Conservation (phyloP, 2,329 filamentous ascomycete species). For the Ophiostoma tasmaniense region DNA sequence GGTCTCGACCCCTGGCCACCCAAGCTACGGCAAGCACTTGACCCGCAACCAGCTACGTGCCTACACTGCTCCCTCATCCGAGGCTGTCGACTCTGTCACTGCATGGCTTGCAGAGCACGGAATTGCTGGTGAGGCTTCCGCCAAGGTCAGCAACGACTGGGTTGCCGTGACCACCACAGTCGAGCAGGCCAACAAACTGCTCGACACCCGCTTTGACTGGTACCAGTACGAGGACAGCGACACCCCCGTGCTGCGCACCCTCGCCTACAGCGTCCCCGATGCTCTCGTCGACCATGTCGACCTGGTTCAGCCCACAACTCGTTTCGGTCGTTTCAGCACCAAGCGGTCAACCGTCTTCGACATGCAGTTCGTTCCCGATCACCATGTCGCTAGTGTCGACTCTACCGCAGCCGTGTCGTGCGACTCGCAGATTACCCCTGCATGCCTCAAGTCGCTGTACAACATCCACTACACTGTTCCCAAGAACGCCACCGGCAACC, state of each 20-base stretch:
- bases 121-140: conserved; percentile 18
- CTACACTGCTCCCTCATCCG: conserved; percentile 42
- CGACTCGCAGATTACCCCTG: conserved; percentile 38
- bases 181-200: conserved; percentile 43
- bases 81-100: conserved; percentile 41
- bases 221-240: conserved; percentile 40
- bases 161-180: conserved; percentile 49
- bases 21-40: conserved; percentile 53
- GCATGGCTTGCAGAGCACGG: conserved; percentile 47
- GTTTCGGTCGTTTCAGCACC: conserved; percentile 44
- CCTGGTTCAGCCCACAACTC: conserved; percentile 57
- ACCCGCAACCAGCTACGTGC: conserved; percentile 50
- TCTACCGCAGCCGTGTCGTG: conserved; percentile 21
- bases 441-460: conserved; percentile 43
- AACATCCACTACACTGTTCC: conserved; percentile 34
- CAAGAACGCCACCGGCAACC: conserved; percentile 23
- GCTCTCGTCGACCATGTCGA: conserved; percentile 46
- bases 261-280: conserved; percentile 53
- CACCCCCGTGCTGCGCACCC: conserved; percentile 40
- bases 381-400: conserved; percentile 18
- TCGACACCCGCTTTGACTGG: conserved; percentile 49
- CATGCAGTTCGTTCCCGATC: conserved; percentile 24
- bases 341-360: conserved; percentile 35
- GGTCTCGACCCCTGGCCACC: conserved; percentile 51
- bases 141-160: conserved; percentile 48